phyloP scores from a whole-genome alignment of 108 stramenopile genomes.

The Thalassiosira profunda region DNA sequence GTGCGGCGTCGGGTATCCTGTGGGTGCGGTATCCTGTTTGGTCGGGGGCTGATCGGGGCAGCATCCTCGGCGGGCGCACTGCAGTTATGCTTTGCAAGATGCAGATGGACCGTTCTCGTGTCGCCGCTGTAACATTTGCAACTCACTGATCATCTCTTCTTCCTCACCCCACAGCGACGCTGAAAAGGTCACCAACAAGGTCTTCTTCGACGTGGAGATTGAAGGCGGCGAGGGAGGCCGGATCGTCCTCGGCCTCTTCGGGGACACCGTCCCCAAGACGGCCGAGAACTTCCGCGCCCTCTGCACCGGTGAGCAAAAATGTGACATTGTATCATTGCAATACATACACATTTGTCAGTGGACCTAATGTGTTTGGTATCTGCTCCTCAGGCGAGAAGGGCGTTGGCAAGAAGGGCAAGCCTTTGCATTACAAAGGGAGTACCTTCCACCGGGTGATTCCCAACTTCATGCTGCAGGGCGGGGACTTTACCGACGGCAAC shows the following conservation, averaged over 20 bases:
- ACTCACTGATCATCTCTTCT: background rate
- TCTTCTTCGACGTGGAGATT: slow-evolving; percentile 89
- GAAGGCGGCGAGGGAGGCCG: slow-evolving; percentile 68
- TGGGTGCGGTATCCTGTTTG: background rate
- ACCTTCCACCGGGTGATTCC: slow-evolving; percentile 86
- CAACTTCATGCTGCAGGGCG: slow-evolving; percentile 90
- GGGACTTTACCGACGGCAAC: slow-evolving; percentile 89
- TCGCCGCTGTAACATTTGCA: background rate
- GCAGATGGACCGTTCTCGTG: background rate
- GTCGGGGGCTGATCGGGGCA: background rate
- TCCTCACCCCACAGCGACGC: slow-evolving; percentile 22
- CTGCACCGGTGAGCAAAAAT: slow-evolving; percentile 93
- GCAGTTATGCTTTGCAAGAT: background rate
- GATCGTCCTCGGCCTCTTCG: slow-evolving; percentile 92
- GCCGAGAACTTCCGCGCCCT: slow-evolving; percentile 95
- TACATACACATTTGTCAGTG: no score
- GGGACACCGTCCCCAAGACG: slow-evolving; percentile 94
- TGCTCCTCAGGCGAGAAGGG: no score
- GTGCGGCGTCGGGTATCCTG: background rate
- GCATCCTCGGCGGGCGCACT: background rate
- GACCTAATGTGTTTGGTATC: no score
- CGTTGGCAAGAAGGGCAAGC: slow-evolving; percentile 78
- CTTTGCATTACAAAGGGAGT: slow-evolving; percentile 81
- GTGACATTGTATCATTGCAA: no score
- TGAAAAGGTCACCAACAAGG: slow-evolving; percentile 82